Base-by-base conservation (phyloP, 2,329 filamentous ascomycete genomes). In the Pestalotiopsis sp. region DNA sequence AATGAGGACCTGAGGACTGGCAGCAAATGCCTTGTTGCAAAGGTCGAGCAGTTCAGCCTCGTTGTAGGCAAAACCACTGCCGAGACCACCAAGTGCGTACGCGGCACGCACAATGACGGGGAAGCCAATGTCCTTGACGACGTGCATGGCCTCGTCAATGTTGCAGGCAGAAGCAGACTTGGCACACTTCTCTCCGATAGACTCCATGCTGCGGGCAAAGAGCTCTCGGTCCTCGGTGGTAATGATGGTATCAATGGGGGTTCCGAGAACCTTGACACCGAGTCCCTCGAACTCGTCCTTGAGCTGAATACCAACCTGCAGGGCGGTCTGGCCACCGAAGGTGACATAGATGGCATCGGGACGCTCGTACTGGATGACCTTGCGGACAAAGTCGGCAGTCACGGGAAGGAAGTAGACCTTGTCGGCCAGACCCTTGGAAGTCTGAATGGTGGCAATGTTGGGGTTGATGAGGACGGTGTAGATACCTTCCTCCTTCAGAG, bases 391-490 rank as follows among this genome's bases (percentile, higher is more conserved):
- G 66, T 98, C 95, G 68, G 95, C 92, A 70, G 94, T 98, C 78
- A 99, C 96, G 0, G 96, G 96, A 57, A 98, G 85, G 86, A 98
- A 99, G 83, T 98, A 99, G 64, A 99, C 96, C 85, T 98, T 98
- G 81, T 99, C 96, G 14, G 96, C 96, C 65, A 99, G 85, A 71
- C 96, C 96, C 83, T 98, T 98, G 65, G 96, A 98, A 4, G 96
- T 99, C 80, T 99, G 96, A 70, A 98, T 98, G 0, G 96, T 99
- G 72, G 96, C 96, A 78, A 99, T 98, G 79, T 99, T 99, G 68
- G 96, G 96, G 83, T 99, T 99, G 86, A 99, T 98, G 71, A 99
- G 85, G 71, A 99, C 91, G 3, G 96, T 98, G 84, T 98, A 98
- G 75, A 98, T 98, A 69, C 94, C 95, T 82, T 98, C 96, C 80